Conservation (phyloP, 1,139 yeast genomes). For the Lodderomyces pseudojiufengensis region DNA sequence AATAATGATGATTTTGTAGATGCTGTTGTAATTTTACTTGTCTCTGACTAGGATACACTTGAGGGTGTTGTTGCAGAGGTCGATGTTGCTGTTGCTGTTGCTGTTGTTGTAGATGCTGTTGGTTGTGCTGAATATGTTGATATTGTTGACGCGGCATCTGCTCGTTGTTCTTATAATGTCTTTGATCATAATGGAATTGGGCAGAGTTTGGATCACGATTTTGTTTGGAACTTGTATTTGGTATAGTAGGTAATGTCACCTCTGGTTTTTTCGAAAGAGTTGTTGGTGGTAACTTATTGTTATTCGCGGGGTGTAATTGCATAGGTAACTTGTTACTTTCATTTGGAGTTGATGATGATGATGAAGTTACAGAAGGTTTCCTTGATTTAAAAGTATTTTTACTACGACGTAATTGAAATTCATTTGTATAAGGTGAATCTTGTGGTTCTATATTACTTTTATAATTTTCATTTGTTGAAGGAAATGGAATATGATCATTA, state of each 20-base stretch:
- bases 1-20: neutral
- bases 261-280: constrained; percentile 4
- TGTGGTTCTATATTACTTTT: neutral
- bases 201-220: too few relatives aligned
- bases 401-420: too few relatives aligned
- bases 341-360: neutral
- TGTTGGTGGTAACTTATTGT: too few relatives aligned
- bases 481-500: neutral
- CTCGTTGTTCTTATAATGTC: neutral
- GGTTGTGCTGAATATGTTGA: constrained; percentile 4
- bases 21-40: too few relatives aligned
- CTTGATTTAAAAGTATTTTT: too few relatives aligned
- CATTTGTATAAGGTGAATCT: neutral
- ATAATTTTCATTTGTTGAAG: neutral
- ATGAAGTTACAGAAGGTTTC: neutral
- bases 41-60: too few relatives aligned
- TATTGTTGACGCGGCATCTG: constrained; percentile 6
- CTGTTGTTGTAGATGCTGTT: constrained; percentile 6
- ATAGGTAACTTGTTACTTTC: neutral
- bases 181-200: too few relatives aligned
- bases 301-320: too few relatives aligned
- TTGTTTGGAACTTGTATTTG: neutral
- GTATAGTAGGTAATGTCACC: neutral
- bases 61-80: constrained; percentile 11
- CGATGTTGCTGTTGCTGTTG: constrained; percentile 6